These are phyloP conservation scores for Bacidia rubella DNA, from an alignment of 495 filamentous ascomycete genomes.

Conservation along the genomic window DNA sequence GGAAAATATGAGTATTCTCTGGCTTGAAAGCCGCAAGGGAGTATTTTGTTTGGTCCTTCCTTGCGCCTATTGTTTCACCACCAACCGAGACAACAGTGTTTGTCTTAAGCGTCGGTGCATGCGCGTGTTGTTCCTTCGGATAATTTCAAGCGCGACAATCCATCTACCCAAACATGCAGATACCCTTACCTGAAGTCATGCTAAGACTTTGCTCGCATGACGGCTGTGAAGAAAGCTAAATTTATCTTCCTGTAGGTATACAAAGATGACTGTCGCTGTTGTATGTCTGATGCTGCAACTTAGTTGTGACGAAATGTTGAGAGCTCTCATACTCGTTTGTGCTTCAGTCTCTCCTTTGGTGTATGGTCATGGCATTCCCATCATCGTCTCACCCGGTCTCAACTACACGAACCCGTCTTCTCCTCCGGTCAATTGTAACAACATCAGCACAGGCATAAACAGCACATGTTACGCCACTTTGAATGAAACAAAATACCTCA, in stretches of 20 bases:
- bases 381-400: conserved; percentile 25
- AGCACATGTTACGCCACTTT: conserved; percentile 11
- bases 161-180: background rate
- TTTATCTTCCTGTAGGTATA: too few species aligned
- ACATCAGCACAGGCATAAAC: conserved; percentile 13
- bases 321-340: background rate
- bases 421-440: conserved; percentile 29
- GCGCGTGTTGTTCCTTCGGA: background rate
- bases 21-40: too few species aligned
- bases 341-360: conserved; percentile 10
- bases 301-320: too few species aligned
- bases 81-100: background rate
- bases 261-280: too few species aligned
- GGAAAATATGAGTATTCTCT: too few species aligned
- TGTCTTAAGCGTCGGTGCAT: background rate
- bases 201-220: background rate
- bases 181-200: background rate
- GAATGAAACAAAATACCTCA: conserved; percentile 10
- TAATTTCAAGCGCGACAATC: background rate
- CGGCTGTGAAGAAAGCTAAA: too few species aligned
- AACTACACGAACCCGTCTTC: conserved; percentile 20
- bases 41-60: too few species aligned
- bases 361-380: conserved; percentile 14
- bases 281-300: too few species aligned
- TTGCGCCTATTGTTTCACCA: background rate